Conservation (phyloP, 2,329 filamentous ascomycete species). For the Botrytis aclada region DNA sequence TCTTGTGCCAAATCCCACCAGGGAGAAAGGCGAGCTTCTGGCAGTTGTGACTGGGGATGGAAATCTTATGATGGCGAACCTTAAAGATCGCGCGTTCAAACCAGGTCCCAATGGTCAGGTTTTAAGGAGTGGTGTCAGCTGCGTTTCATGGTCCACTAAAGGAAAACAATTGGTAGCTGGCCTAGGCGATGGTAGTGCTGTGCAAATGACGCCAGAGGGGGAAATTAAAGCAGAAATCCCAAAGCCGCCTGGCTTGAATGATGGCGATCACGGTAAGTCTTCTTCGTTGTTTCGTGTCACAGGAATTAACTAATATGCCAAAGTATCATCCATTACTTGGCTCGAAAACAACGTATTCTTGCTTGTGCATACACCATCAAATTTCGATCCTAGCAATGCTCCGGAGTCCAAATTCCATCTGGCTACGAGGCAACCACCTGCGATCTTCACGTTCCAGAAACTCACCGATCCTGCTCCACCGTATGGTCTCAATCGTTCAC, state of each 20-base stretch:
- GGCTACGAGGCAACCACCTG: slow-evolving; percentile 62
- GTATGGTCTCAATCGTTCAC: slow-evolving; percentile 61
- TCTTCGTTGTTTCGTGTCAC: background rate
- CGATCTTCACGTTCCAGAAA: slow-evolving; percentile 68
- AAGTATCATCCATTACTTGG: slow-evolving; percentile 81
- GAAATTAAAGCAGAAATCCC: slow-evolving; percentile 75
- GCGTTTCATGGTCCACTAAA: slow-evolving; percentile 84
- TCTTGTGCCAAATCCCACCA: slow-evolving; percentile 75
- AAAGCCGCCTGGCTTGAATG: slow-evolving; percentile 64
- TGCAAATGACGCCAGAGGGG: slow-evolving; percentile 82
- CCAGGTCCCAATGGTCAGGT: slow-evolving; percentile 59
- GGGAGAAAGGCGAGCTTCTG: slow-evolving; percentile 69
- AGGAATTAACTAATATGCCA: slow-evolving; percentile 30
- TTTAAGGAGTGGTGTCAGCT: slow-evolving; percentile 74
- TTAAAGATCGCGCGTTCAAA: slow-evolving; percentile 62
- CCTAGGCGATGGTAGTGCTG: slow-evolving; percentile 72
- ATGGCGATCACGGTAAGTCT: slow-evolving; percentile 63
- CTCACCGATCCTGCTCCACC: slow-evolving; percentile 71
- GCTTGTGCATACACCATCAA: slow-evolving; percentile 69
- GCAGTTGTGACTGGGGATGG: slow-evolving; percentile 78
- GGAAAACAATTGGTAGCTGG: slow-evolving; percentile 93
- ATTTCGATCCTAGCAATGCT: slow-evolving; percentile 49
- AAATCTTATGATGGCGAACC: slow-evolving; percentile 77
- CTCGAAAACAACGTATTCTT: slow-evolving; percentile 85
- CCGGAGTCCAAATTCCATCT: slow-evolving; percentile 74